A percentile compares a stretch with the other conserved stretches of the same genome.
These are phyloP conservation scores for Rhytidhysteron rufulum DNA, from an alignment of 2,329 filamentous ascomycete species.

Conservation along the genomic window DNA sequence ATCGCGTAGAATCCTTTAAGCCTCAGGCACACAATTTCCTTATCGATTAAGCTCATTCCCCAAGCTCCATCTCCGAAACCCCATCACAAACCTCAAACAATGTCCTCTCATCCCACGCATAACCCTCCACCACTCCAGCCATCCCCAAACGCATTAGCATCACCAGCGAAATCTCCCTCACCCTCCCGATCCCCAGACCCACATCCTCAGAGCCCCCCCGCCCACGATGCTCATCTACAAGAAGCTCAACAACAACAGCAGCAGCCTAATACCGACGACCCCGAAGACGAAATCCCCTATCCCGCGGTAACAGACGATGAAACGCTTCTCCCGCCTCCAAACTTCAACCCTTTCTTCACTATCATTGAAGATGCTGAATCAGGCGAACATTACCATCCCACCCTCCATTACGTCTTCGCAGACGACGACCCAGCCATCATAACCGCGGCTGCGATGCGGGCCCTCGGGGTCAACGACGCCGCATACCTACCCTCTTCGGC, in stretches of 20 bases:
- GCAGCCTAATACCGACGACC: slow-evolving; percentile 9
- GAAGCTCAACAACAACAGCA: slow-evolving; percentile 15
- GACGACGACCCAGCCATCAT: slow-evolving; percentile 83
- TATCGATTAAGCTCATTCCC: slow-evolving; percentile 6
- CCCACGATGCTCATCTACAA: slow-evolving; percentile 10
- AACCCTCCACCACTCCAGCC: slow-evolving; percentile 10
- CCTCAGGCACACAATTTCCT: neutral
- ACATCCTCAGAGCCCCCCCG: slow-evolving; percentile 20
- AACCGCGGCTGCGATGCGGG: slow-evolving; percentile 59
- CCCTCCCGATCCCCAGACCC: slow-evolving; percentile 21
- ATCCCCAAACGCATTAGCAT: slow-evolving; percentile 18
- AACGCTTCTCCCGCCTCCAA: slow-evolving; percentile 38
- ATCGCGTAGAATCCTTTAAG: too few relatives aligned
- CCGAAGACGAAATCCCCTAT: slow-evolving; percentile 30
- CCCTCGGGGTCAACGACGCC: slow-evolving; percentile 46
- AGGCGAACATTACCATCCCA: slow-evolving; percentile 74
- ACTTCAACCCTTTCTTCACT: slow-evolving; percentile 80
- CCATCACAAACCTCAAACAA: slow-evolving; percentile 12
- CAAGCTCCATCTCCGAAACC: slow-evolving; percentile 13
- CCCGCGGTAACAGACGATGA: slow-evolving; percentile 29
- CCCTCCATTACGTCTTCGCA: slow-evolving; percentile 86
- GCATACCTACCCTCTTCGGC: slow-evolving; percentile 30
- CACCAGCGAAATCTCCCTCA: slow-evolving; percentile 13
- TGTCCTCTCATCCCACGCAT: slow-evolving; percentile 24
- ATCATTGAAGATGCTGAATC: slow-evolving; percentile 74